Percentiles rank a stretch among this genome's conserved stretches.
Evolutionary conservation across 352 stramenopile species (phyloP).

Genomic region (Poterioochromonas sp.): DNA sequence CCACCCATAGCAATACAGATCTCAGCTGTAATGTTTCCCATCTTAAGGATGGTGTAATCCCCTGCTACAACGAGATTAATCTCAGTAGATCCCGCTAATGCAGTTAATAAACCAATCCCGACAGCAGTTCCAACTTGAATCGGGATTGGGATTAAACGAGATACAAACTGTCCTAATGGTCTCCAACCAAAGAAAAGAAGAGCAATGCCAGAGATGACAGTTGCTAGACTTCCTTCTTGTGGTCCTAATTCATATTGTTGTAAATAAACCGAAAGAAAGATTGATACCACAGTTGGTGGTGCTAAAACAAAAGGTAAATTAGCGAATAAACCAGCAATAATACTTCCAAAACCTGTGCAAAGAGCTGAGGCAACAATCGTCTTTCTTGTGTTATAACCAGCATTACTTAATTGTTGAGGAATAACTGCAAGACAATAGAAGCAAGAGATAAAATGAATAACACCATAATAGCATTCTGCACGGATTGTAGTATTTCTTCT

Average conservation of each 20-base stretch:
- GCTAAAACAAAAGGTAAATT: conserved; percentile 55
- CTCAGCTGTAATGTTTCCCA: conserved; percentile 7
- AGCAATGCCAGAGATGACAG: conserved; percentile 8
- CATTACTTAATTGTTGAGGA: conserved; percentile 24
- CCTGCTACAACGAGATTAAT: conserved; percentile 12
- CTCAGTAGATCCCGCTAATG: conserved; percentile 24
- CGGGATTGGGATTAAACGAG: conserved; percentile 8
- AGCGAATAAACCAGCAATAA: conserved; percentile 48
- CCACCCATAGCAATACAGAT: conserved; percentile 7
- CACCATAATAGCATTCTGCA: conserved; percentile 19
- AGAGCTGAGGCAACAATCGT: conserved; percentile 5
- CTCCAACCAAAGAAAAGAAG: conserved; percentile 32
- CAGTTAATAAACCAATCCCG: conserved; percentile 33
- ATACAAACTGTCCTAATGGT: conserved; percentile 7
- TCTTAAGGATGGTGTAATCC: neutral
- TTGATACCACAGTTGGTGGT: conserved; percentile 37
- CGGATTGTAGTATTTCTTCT: conserved; percentile 3
- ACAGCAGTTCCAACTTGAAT: conserved; percentile 33
- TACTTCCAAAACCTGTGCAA: neutral
- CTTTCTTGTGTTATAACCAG: conserved; percentile 13
- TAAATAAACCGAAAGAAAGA: conserved; percentile 19
- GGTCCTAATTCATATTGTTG: neutral
- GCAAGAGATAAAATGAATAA: conserved; percentile 34
- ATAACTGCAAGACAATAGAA: conserved; percentile 27
- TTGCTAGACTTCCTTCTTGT: neutral